These are phyloP conservation scores for Anthostomella pinea DNA, from an alignment of 2,329 filamentous ascomycete genomes.

Conservation along the genomic window DNA sequence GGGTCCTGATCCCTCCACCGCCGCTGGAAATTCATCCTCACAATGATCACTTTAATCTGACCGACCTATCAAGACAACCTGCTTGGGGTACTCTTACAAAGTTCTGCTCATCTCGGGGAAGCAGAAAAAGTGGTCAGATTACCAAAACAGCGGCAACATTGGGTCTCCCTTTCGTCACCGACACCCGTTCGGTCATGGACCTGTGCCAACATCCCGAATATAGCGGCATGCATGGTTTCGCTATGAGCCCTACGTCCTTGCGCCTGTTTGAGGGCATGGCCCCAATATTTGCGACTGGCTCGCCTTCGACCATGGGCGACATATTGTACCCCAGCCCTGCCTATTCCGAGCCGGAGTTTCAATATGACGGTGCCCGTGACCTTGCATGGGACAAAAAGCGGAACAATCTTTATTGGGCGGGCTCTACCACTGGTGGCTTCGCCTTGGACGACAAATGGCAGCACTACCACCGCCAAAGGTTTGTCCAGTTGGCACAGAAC, in stretches of 20 bases:
- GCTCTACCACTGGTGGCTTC: conserved; percentile 51
- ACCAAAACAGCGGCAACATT: conserved; percentile 10
- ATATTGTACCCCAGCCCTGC: conserved; percentile 51
- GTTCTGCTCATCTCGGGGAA: conserved; percentile 23
- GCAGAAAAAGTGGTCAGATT: neutral
- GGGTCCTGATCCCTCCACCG: conserved; percentile 33
- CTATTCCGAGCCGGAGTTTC: conserved; percentile 42
- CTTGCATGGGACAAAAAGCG: conserved; percentile 47
- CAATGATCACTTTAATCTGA: conserved; percentile 16
- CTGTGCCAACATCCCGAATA: conserved; percentile 47
- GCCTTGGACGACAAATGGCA: conserved; percentile 36
- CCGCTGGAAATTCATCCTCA: no score
- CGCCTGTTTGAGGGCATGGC: conserved; percentile 37
- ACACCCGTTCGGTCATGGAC: conserved; percentile 29
- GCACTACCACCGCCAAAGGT: conserved; percentile 46
- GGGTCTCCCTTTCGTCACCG: conserved; percentile 36
- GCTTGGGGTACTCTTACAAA: conserved; percentile 33
- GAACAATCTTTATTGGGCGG: conserved; percentile 55
- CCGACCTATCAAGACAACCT: conserved; percentile 26
- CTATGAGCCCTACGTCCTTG: conserved; percentile 43
- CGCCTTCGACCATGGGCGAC: conserved; percentile 47
- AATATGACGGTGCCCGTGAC: conserved; percentile 41
- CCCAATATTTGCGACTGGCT: conserved; percentile 46
- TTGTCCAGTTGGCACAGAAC: conserved; percentile 38
- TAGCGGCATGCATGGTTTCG: conserved; percentile 41